Conservation (phyloP, 192 early-diverging fungal genomes). For the Backusella australiensis region DNA sequence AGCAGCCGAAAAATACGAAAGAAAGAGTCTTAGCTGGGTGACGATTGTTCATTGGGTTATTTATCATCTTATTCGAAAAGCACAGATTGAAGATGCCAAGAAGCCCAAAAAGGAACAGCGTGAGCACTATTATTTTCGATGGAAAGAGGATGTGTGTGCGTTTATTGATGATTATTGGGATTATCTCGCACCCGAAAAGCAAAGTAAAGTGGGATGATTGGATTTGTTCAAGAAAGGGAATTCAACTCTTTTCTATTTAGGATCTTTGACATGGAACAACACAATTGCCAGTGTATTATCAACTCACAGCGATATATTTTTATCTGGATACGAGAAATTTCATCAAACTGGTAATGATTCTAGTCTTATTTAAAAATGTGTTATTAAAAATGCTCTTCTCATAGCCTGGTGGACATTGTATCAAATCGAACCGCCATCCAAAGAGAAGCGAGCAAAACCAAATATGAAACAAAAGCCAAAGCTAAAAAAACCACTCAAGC, state of each 20-base stretch:
- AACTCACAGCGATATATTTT: slow-evolving; percentile 70
- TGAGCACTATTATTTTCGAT: slow-evolving; percentile 68
- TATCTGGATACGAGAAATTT: slow-evolving; percentile 70
- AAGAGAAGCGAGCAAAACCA: slow-evolving; percentile 10
- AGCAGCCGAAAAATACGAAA: slow-evolving; percentile 60
- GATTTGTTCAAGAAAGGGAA: not conserved
- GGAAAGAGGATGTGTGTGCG: slow-evolving; percentile 79
- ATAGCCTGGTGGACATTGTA: slow-evolving; percentile 54
- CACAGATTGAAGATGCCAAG: slow-evolving; percentile 34
- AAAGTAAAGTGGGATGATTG: slow-evolving; percentile 37
- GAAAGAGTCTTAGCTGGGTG: slow-evolving; percentile 67
- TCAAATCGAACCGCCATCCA: slow-evolving; percentile 45
- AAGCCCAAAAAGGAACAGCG: slow-evolving; percentile 30
- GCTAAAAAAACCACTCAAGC: slow-evolving; percentile 22
- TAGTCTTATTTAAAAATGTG: not conserved
- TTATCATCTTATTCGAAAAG: slow-evolving; percentile 61
- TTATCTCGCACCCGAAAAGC: slow-evolving; percentile 63
- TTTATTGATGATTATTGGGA: slow-evolving; percentile 79
- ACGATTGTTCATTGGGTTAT: slow-evolving; percentile 71
- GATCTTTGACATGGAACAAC: slow-evolving; percentile 81
- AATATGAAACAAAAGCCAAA: slow-evolving; percentile 11
- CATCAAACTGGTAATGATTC: slow-evolving; percentile 61
- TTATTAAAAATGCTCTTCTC: not conserved
- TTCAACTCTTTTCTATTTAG: slow-evolving; percentile 25
- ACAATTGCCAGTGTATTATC: slow-evolving; percentile 82